Evolutionary conservation across 2,329 filamentous ascomycete species (phyloP), one percentile per base, ranked within the genome.

Genomic region (Alternaria gaisen): DNA sequence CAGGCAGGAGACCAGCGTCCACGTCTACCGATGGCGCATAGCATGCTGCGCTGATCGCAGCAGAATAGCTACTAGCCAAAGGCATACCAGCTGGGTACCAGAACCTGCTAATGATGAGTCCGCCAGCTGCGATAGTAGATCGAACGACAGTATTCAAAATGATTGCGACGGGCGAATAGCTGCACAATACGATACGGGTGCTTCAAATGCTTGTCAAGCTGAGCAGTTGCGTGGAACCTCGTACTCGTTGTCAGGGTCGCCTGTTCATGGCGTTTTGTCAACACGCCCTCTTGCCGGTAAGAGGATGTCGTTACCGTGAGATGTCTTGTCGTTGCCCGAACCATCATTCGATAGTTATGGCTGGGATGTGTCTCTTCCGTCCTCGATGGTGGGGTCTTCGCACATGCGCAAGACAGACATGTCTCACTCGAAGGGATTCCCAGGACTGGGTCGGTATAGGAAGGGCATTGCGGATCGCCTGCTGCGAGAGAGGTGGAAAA

Each of bases 11-110:
- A 28, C 61, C 63, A 6, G 63, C 65, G 12, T 66, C 46, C 3
- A 54, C 44, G 11, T 71, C 68, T 38, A 66, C 68, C 2, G 20
- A 36, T 0, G 56, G 6, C 24, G 63, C 59, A 61, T 77, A 75
- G 16, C 73, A 79, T 0, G 75, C 75, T 3, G 76, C 77, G 52
- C 74, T 76, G 20, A 79, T 80, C 0, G 70, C 75, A 16, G 69
- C 72, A 28, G 72, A 76, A 52, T 68, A 75, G 42, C 64, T 66
- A 1, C 61, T 55, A 5, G 70, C 72, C 6, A 79, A 22, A 1
- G 76, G 74, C 54, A 78, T 75, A 2, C 61, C 59, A 0, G 70
- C 64, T 8, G 65, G 63, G 22, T 70, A 70, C 8, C 55, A 56
- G 12, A 61, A 36, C 8, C 58, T 36, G 0, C 67, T 64, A 20